Conservation (phyloP, 371 early-diverging fungal genomes). For the Sporodiniella umbellata region DNA sequence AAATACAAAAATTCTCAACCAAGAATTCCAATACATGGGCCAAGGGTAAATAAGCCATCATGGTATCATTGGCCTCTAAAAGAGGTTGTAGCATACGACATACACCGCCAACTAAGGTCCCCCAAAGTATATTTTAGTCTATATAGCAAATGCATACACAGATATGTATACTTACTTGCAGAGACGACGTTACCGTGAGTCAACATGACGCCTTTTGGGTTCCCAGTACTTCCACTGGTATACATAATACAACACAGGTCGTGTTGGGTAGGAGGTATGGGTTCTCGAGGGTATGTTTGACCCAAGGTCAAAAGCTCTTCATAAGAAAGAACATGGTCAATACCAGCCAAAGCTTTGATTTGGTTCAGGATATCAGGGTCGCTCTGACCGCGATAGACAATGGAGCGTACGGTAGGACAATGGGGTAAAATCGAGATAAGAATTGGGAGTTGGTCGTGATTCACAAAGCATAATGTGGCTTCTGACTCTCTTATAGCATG, state of each 20-base stretch:
- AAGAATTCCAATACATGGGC: conserved; percentile 92
- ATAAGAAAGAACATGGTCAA: conserved; percentile 31
- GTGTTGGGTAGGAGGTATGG: conserved; percentile 49
- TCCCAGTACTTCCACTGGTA: conserved; percentile 85
- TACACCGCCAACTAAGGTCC: too few species aligned
- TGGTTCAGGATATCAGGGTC: conserved; percentile 17
- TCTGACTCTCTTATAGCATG: conserved; percentile 66
- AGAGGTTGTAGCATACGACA: conserved; percentile 73
- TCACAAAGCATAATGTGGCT: conserved; percentile 60
- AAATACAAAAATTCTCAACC: conserved; percentile 74
- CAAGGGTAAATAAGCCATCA: conserved; percentile 92
- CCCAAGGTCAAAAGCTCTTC: conserved; percentile 66
- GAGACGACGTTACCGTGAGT: conserved; percentile 75
- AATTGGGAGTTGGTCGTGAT: conserved; percentile 64
- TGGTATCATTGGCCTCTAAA: conserved; percentile 67
- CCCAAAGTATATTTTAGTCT: too few species aligned
- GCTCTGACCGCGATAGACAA: conserved; percentile 74
- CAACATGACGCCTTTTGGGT: conserved; percentile 70
- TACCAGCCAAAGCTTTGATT: too few species aligned
- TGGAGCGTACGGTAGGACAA: conserved; percentile 57
- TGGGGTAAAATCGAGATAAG: conserved; percentile 42
- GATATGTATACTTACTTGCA: conserved; percentile 60
- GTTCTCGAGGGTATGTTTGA: conserved; percentile 52
- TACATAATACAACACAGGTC: conserved; percentile 83
- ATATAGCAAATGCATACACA: conserved; percentile 21